Base-by-base conservation (phyloP, 345 rosid species). In the Luvunga scandens region DNA sequence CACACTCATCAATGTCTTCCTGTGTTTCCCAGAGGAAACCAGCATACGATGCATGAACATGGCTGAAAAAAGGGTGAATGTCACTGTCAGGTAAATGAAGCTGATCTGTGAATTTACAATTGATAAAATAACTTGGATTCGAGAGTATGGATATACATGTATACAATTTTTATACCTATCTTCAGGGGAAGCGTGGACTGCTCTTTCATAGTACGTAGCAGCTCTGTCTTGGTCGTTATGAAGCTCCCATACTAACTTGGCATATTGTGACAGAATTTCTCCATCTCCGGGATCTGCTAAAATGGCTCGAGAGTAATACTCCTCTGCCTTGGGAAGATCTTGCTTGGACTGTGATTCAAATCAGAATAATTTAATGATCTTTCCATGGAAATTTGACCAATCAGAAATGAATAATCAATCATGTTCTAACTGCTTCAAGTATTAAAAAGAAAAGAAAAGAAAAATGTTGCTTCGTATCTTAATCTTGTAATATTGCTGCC, bases 1-100 rank as follows among this genome's bases (percentile, higher is more conserved):
- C 4, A 21, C 86, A 72, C 61, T 72, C 83, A 28, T 72, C 80
- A 2, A 75, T 83, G 13, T 83, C 88, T 53, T 84, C 88, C 69
- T 88, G 91, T 2, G 77, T 74, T 71, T 91, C 89, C 95, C 95
- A 89, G 0, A 89, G 88, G 69, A 91, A 88, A 22, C 82, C 77
- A 10, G 95, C 95, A 81, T 89, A 89, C 21, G 93, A 87, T 48
- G 95, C 92, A 6, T 87, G 91, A 48, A 91, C 89, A 78, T 87
- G 88, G 82, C 95, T 91, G 89, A 7, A 80, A 62, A 24, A n/a
- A 0, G 0, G 14, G 21, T 22, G 14, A 19, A 4, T n/a, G 53
- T 36, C 75, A 69, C 13, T 22, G 48, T 30, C 72, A 70, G 24
- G 27, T 28, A 14, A 67, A 14, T 71, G 5, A 9, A 48, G 70